Percentiles rank a stretch among this genome's conserved stretches.
Conservation (phyloP, 1,284 basidiomycete species). For the Irpex sp. region DNA sequence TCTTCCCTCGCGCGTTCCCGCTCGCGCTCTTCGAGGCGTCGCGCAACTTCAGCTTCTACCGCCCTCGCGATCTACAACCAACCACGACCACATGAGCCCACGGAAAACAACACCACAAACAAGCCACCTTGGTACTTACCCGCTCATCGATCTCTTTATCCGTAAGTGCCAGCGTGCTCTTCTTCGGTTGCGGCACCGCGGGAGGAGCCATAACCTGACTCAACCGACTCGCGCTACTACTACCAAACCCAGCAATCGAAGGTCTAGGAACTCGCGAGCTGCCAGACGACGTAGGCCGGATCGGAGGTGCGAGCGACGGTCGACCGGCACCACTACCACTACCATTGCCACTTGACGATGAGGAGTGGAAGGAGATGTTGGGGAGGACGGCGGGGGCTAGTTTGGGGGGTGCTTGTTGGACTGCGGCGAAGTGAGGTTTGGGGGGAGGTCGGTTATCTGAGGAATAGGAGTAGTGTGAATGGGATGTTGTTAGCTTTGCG, state of each 20-base stretch:
- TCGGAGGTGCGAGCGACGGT: constrained; percentile 10
- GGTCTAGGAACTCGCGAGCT: constrained; percentile 30
- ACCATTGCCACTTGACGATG: constrained; percentile 12
- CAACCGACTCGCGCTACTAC: constrained; percentile 7
- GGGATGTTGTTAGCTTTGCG: neutral
- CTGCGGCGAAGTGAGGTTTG: constrained; percentile 61
- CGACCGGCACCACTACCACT: neutral
- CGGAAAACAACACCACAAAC: neutral
- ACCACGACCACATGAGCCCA: constrained; percentile 2
- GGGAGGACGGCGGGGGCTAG: constrained; percentile 39
- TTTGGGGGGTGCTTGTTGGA: constrained; percentile 42
- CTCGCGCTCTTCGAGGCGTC: constrained; percentile 59
- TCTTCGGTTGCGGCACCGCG: constrained; percentile 10
- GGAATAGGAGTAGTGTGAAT: neutral
- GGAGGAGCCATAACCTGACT: constrained; percentile 12
- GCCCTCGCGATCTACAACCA: constrained; percentile 57
- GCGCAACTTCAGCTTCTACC: constrained; percentile 68
- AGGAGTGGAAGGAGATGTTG: constrained; percentile 7
- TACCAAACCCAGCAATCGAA: constrained; percentile 16
- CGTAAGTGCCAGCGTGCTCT: constrained; percentile 32
- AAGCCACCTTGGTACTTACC: constrained; percentile 41
- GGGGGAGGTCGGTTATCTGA: constrained; percentile 52
- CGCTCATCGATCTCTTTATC: constrained; percentile 71
- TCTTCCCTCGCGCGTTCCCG: constrained; percentile 32
- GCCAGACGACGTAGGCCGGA: constrained; percentile 7